These are phyloP conservation scores for Nyssa sinensis DNA, from an alignment of 148 eudicot species.

Conservation along the genomic window DNA sequence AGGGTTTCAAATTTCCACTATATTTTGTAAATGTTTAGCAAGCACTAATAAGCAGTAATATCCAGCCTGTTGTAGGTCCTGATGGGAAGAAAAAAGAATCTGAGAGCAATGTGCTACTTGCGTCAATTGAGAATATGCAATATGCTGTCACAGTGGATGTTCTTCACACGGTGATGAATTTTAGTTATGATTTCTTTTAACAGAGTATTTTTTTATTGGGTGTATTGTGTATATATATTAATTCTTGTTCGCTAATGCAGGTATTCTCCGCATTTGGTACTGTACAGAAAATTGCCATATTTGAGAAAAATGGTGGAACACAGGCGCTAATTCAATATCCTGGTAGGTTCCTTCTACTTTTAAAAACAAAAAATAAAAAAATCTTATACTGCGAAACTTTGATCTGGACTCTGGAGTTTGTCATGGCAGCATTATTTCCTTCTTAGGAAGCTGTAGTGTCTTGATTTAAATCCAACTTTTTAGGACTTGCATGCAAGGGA, in stretches of 20 bases:
- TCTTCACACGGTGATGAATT: constrained; percentile 54
- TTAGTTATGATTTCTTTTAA: background rate
- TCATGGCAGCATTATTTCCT: background rate
- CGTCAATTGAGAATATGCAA: constrained; percentile 77
- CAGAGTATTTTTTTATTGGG: background rate
- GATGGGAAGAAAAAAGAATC: constrained; percentile 66
- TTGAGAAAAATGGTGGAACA: constrained; percentile 80
- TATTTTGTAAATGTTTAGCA: background rate
- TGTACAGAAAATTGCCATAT: constrained; percentile 79
- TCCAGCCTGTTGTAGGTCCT: constrained; percentile 62
- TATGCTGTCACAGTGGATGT: constrained; percentile 78
- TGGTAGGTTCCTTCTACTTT: constrained; percentile 39
- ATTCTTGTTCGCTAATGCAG: constrained; percentile 23
- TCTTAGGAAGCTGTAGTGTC: background rate
- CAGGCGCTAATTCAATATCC: constrained; percentile 80
- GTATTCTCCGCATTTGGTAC: constrained; percentile 81
- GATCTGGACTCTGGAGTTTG: background rate
- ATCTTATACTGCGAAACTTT: background rate
- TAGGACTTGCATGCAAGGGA: background rate
- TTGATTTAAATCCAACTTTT: background rate
- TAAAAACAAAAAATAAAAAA: background rate
- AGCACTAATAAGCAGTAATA: constrained; percentile 15
- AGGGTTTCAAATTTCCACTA: background rate
- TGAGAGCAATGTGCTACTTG: constrained; percentile 78
- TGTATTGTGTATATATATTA: background rate